Base-by-base conservation (phyloP, 1,139 yeast genomes). In the Taphrina flavorubra region DNA sequence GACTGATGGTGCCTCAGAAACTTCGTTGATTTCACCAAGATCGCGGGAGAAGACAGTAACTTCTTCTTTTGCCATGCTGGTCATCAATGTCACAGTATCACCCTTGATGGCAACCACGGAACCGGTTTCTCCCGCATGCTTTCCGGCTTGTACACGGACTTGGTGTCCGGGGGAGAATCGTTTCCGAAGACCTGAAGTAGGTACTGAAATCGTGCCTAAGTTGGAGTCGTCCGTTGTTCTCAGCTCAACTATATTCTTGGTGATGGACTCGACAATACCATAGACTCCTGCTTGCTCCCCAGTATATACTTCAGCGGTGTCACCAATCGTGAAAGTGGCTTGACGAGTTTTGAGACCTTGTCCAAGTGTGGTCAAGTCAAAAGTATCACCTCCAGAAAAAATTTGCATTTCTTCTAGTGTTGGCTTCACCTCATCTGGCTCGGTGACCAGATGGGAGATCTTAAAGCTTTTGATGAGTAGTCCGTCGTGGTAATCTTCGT, bases 271-370 rank as follows among this genome's bases (percentile, higher is more conserved):
- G 65, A 94, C 96, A 68, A 84, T 83, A 79, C 98, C 99, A 62
- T 85, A 84, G 70, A 96, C 86, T 70, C 94, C 96, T 51, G 95
- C 87, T 79, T 92, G 97, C 80, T 94, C 99, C 77, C 99, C 99
- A 73, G 87, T 86, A 70, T 89, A 84, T 62, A 94, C 89, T 78
- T 92, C 97, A 65, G 94, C 97, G 75, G 90, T 86, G 77, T 94
- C 99, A 73, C 97, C 98, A 3, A 96, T 91, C 78, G 91, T 97
- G 81, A 92, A 94, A 7, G 51, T 47, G 36, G 87, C 82, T 34
- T 82, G 80, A 31, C 83, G 81, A 49, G 88, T 83, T 67, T 74
- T 73, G 74, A 94, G 82, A 20, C 92, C 86, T 71, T 92, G 91
- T 0, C 97, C 95, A 72, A 94, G 86, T 0, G 92, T 86, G 3